These are phyloP conservation scores for Tolypocladium amazonense DNA, from an alignment of 2,329 filamentous ascomycete genomes.

Conservation along the genomic window DNA sequence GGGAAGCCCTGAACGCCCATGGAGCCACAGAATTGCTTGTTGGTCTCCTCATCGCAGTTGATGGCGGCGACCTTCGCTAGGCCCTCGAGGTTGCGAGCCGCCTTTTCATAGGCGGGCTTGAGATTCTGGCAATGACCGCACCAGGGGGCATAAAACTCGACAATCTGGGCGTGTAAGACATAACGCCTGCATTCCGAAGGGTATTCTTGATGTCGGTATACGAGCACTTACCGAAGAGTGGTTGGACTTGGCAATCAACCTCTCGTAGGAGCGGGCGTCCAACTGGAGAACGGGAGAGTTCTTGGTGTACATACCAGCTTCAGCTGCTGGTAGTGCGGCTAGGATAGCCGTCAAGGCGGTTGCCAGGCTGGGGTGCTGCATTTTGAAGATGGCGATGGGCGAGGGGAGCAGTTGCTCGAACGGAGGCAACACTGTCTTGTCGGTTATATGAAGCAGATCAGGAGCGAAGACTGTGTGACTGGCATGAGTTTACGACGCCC, in stretches of 20 bases:
- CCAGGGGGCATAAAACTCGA: slow-evolving; percentile 95
- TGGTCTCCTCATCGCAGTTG: slow-evolving; percentile 87
- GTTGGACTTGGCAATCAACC: slow-evolving; percentile 77
- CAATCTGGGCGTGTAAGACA: slow-evolving; percentile 30
- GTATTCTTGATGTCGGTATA: background rate
- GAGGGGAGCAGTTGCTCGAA: background rate
- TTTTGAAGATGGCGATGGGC: slow-evolving; percentile 17
- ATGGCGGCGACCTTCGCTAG: slow-evolving; percentile 90
- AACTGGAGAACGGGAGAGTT: slow-evolving; percentile 80
- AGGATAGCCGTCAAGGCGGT: slow-evolving; percentile 23
- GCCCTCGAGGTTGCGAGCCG: slow-evolving; percentile 77
- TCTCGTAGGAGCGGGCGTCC: slow-evolving; percentile 67
- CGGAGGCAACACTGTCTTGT: background rate
- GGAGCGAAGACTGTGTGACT: background rate
- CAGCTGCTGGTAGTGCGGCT: slow-evolving; percentile 38
- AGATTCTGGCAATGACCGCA: slow-evolving; percentile 96
- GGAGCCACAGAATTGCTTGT: slow-evolving; percentile 75
- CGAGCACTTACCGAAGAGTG: slow-evolving; percentile 65
- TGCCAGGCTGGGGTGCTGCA: slow-evolving; percentile 34
- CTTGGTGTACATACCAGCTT: slow-evolving; percentile 72
- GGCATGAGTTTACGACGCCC: background rate
- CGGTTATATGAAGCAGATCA: background rate
- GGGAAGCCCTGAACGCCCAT: slow-evolving; percentile 93
- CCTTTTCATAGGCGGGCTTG: slow-evolving; percentile 92
- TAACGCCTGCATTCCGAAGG: background rate